Evolutionary conservation across 768 basidiomycete species (phyloP), one percentile per base, ranked within the genome.

Genomic region (Saitozyma podzolica): DNA sequence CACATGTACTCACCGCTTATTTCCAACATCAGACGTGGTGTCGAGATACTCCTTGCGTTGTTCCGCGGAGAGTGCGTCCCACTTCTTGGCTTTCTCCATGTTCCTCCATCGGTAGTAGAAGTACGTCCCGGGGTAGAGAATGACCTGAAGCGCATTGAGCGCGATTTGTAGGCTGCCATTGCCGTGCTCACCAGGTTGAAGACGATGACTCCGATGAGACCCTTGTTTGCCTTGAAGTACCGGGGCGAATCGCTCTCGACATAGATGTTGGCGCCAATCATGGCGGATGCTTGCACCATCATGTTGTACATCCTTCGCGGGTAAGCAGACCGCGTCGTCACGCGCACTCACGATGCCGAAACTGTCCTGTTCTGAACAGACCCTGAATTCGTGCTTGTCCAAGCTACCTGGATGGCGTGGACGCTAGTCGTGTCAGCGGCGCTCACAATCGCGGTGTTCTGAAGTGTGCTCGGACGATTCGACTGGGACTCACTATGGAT

Each of bases 391-490:
- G 75, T 45, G 11, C 69, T 72, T 0, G 56, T 54, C 80, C 80
- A 81, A 2, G 70, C 66, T 10, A 80, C 80, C 50, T 80, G 80
- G 1, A 78, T 68, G 3, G 79, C 75, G 49, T 76, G 77, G 0
- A 73, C 72, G 55, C 69, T 73, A 43, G 2, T 1, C 29, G 29
- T 29, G 5, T 29, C 29, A 29, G 29, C 29, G 29, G 29, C 2
- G 29, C 29, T 29, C 2, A 29, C 29, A 5, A 29, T 29, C 5
- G 29, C 29, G 5, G 29, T 29, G n/a, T n/a, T n/a, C n/a, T n/a
- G 29, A 29, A 2, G 29, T 29, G 29, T 5, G 5, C 29, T 29
- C 29, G 29, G 29, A n/a, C 5, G 29, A 29, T 29, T 29, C 29
- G 2, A 5, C 29, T 29, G 29, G 29, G 29, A 63, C 58, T 40